phyloP scores from a whole-genome alignment of 306 rosid species.

The Urtica urens region DNA sequence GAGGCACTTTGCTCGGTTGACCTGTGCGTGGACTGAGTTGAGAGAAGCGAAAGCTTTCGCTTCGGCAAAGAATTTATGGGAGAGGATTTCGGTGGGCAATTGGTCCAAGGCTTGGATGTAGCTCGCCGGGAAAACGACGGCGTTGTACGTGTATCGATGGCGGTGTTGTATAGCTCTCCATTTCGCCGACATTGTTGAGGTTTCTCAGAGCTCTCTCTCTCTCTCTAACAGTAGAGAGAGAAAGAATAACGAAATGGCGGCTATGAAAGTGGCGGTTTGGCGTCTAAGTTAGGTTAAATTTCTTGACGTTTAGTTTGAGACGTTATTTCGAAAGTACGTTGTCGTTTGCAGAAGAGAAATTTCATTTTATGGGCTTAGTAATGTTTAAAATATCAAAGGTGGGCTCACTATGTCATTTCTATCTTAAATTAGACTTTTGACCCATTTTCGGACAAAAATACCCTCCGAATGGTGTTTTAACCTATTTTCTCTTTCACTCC shows the following conservation, averaged over 20 bases:
- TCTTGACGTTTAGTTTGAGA: not conserved
- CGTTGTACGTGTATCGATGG: constrained; percentile 86
- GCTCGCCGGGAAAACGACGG: constrained; percentile 52
- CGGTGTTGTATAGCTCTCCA: constrained; percentile 99
- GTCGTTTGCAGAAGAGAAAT: not conserved
- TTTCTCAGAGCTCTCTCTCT: not conserved
- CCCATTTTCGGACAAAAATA: too few relatives aligned
- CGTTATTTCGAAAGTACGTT: not conserved
- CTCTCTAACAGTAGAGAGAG: constrained; percentile 2
- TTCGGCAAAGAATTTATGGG: constrained; percentile 35
- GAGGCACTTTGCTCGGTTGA: constrained; percentile 38
- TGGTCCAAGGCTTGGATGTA: constrained; percentile 29
- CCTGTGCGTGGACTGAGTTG: constrained; percentile 56
- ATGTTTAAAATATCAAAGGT: too few relatives aligned
- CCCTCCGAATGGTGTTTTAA: too few relatives aligned
- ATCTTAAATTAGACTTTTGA: too few relatives aligned
- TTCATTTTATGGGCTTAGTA: not conserved
- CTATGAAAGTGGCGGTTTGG: not conserved
- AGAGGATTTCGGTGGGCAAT: constrained; percentile 8
- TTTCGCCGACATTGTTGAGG: constrained; percentile 64
- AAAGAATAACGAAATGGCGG: too few relatives aligned
- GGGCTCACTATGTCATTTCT: too few relatives aligned
- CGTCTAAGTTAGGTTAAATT: constrained; percentile 1
- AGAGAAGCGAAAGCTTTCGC: constrained; percentile 32
- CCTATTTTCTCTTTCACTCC: too few relatives aligned